A percentile compares a stretch with the other conserved stretches of the same genome.
Conservation (phyloP, 2,329 filamentous ascomycete species). For the Ramichloridium luteum region DNA sequence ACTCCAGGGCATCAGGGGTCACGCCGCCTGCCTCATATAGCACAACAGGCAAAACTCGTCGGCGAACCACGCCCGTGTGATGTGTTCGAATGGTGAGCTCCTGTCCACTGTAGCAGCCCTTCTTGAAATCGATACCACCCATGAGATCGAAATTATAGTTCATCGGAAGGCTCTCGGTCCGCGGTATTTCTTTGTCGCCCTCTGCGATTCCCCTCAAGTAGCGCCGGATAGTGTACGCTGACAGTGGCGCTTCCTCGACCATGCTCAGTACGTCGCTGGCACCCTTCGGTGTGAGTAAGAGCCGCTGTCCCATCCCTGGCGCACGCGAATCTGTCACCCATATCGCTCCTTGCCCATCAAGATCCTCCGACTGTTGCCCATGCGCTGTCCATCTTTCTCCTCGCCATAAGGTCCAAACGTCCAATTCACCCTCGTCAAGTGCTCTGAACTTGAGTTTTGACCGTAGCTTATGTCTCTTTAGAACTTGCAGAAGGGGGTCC, state of each 20-base stretch:
- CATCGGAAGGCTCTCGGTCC: slow-evolving; percentile 63
- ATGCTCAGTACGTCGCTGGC: slow-evolving; percentile 21
- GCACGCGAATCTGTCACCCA: slow-evolving; percentile 28
- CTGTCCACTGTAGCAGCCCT: slow-evolving; percentile 95
- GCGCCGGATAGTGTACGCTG: slow-evolving; percentile 59
- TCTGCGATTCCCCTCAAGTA: slow-evolving; percentile 75
- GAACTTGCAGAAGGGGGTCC: slow-evolving; percentile 51
- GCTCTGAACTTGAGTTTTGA: slow-evolving; percentile 61
- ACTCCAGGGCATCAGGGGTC: slow-evolving; percentile 34
- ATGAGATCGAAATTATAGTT: slow-evolving; percentile 83
- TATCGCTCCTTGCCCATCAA: slow-evolving; percentile 20
- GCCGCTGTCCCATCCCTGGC: slow-evolving; percentile 25
- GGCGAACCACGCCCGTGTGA: slow-evolving; percentile 85
- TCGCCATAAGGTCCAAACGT: slow-evolving; percentile 66
- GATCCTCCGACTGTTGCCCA: slow-evolving; percentile 8
- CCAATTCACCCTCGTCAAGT: slow-evolving; percentile 51
- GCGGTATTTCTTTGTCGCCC: slow-evolving; percentile 65
- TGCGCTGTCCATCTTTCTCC: slow-evolving; percentile 31
- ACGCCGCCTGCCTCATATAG: slow-evolving; percentile 46
- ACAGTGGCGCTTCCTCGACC: slow-evolving; percentile 28
- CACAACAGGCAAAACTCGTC: slow-evolving; percentile 71
- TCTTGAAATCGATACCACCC: slow-evolving; percentile 78
- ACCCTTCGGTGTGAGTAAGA: slow-evolving; percentile 17
- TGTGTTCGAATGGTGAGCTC: slow-evolving; percentile 92
- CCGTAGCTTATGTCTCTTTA: slow-evolving; percentile 76